Percentiles rank a stretch among this genome's conserved stretches.
These are phyloP conservation scores for Cercophora sp. DNA, from an alignment of 495 filamentous ascomycete species.

Conservation along the genomic window DNA sequence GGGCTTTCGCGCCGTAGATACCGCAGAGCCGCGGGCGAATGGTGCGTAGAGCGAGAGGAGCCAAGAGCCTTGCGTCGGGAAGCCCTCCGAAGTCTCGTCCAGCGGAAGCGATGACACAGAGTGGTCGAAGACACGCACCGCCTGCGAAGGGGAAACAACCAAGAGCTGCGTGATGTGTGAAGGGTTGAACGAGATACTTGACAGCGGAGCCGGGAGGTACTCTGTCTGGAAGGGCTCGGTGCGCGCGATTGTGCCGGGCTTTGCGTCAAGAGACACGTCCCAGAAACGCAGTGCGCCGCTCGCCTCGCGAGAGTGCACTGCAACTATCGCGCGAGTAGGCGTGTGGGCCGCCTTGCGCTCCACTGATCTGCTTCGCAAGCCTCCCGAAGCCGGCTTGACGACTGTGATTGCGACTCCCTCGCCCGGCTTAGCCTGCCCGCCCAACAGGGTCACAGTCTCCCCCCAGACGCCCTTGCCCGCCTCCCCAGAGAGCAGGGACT, in stretches of 20 bases:
- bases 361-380: constrained; percentile 31
- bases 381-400: constrained; percentile 39
- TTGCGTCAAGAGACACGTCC: constrained; percentile 41
- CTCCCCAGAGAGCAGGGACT: constrained; percentile 38
- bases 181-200: constrained; percentile 70
- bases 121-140: constrained; percentile 63
- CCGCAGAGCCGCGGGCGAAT: constrained; percentile 48
- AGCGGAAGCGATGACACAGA: constrained; percentile 38
- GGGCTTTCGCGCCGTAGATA: constrained; percentile 57
- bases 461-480: constrained; percentile 57
- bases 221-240: constrained; percentile 59
- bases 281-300: constrained; percentile 53
- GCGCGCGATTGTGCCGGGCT: constrained; percentile 33
- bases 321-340: constrained; percentile 40
- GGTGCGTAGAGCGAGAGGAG: constrained; percentile 66
- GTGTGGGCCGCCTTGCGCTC: constrained; percentile 26
- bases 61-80: constrained; percentile 57
- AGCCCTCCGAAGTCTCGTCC: constrained; percentile 44
- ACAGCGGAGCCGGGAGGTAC: constrained; percentile 61
- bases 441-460: constrained; percentile 55
- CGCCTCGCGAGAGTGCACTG: constrained; percentile 60
- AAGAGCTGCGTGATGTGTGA: constrained; percentile 59
- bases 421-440: constrained; percentile 57
- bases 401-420: constrained; percentile 65
- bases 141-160: constrained; percentile 61